These are phyloP conservation scores for Fusarium anthophilum DNA, from an alignment of 2,329 filamentous ascomycete species.

Conservation along the genomic window DNA sequence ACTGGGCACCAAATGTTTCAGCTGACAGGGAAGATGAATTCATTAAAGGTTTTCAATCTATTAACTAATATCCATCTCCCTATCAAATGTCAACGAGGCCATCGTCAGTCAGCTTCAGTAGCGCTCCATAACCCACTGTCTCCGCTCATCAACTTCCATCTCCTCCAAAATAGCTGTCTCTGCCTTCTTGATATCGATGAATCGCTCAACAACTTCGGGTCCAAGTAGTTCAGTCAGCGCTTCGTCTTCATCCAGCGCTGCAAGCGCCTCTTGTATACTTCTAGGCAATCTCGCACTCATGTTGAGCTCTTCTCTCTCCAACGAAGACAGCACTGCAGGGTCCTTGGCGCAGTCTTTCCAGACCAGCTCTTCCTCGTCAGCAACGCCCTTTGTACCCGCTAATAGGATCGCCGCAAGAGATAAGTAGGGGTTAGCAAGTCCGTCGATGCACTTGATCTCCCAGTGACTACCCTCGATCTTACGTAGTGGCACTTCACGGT, in stretches of 20 bases:
- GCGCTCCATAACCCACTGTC: conserved; percentile 71
- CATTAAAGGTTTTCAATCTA: neutral
- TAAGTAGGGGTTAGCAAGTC: conserved; percentile 81
- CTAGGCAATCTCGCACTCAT: conserved; percentile 64
- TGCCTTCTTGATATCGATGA: conserved; percentile 65
- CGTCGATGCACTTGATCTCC: conserved; percentile 83
- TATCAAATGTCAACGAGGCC: neutral
- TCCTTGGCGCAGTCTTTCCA: conserved; percentile 65
- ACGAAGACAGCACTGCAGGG: conserved; percentile 59
- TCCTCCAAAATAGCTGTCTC: conserved; percentile 57
- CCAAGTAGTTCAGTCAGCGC: conserved; percentile 59
- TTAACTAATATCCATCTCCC: neutral
- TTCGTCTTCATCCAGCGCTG: conserved; percentile 58
- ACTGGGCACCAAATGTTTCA: neutral
- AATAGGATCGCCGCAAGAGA: conserved; percentile 51
- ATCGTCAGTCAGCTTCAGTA: conserved; percentile 52
- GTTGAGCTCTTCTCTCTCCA: conserved; percentile 61
- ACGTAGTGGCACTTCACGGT: conserved; percentile 78
- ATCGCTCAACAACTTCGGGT: conserved; percentile 62
- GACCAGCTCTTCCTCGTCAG: conserved; percentile 49
- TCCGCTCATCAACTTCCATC: conserved; percentile 59
- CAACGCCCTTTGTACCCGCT: conserved; percentile 44
- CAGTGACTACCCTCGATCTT: conserved; percentile 74
- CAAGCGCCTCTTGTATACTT: conserved; percentile 64
- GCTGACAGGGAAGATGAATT: neutral